Base-by-base conservation (phyloP, 257 asterid genomes). In the Pogostemon cablin region DNA sequence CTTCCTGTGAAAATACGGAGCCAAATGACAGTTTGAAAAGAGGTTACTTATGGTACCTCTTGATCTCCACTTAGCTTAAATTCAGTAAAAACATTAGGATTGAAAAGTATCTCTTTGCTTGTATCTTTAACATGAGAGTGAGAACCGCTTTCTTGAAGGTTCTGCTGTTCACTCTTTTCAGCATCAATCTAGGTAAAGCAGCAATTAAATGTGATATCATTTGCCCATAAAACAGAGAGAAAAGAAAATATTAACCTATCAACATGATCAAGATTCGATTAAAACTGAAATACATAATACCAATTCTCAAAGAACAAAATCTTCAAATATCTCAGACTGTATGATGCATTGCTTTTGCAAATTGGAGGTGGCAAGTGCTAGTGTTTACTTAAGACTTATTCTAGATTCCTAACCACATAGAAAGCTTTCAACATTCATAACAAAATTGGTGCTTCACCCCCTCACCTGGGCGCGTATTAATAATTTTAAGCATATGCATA, bases 21-120 rank as follows among this genome's bases (percentile, higher is more conserved):
- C 32, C 41, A 54, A 75, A 9, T 53, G 68, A 74, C 69, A 63
- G 32, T 32, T 65, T 38, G 9, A 11, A 65, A 53, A 68, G 32
- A 25, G 74, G 44, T 69, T 42, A 69, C 25, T 56, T 69, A 59
- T 25, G 65, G 48, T 77, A 86, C 98, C 96, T 89, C 89, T 72
- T 81, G 86, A 74, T 66, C 72, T 62, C 93, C 96, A 25, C 93
- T 88, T 54, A 92, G 82, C 81, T 87, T 88, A 79, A 89, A 87
- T 58, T 89, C 98, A 9, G 96, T 89, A 77, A 83, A 90, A 74
- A 86, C 90, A 44, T 92, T 92, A 49, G 98, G 98, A 79, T 92
- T 92, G 80, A 92, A 92, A 55, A 85, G 76, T 46, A 86, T 83
- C 66, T 85, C 93, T 34, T 79, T 78, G 62, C 75, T 72, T 34